phyloP scores from a whole-genome alignment of 2,329 filamentous ascomycete species.

The Trichoderma koningii region DNA sequence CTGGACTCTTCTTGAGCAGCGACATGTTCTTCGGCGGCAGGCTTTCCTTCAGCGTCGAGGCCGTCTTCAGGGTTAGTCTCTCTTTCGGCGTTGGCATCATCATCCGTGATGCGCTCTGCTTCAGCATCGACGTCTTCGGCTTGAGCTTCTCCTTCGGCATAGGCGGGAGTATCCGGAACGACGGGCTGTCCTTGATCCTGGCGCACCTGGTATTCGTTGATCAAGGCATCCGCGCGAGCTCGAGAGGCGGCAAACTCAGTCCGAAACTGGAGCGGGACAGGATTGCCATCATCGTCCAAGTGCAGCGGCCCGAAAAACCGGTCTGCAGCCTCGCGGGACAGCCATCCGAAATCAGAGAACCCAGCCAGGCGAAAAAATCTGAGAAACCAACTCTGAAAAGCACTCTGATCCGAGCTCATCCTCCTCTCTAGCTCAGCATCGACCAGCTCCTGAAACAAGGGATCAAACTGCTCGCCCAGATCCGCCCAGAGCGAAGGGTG shows the following conservation, averaged over 20 bases:
- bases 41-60: no score
- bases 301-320: background rate
- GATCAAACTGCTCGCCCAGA: constrained; percentile 27
- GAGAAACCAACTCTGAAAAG: constrained; percentile 28
- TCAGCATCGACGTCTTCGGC: no score
- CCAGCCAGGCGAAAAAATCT: constrained; percentile 25
- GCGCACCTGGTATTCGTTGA: no score
- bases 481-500: constrained; percentile 28
- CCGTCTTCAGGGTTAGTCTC: no score
- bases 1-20: no score
- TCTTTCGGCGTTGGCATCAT: no score
- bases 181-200: no score
- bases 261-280: background rate
- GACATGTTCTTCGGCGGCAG: no score
- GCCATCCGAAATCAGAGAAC: constrained; percentile 27
- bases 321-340: background rate
- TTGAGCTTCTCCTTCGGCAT: no score
- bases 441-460: constrained; percentile 24
- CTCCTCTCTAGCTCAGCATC: background rate
- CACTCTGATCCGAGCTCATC: constrained; percentile 6
- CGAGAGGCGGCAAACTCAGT: constrained; percentile 15
- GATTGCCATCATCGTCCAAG: background rate
- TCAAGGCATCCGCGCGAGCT: background rate
- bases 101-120: no score
- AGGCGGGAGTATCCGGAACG: no score